A percentile compares a stretch with the other conserved stretches of the same genome.
phyloP scores from a whole-genome alignment of 768 basidiomycete genomes.

The Lepiota venenata region DNA sequence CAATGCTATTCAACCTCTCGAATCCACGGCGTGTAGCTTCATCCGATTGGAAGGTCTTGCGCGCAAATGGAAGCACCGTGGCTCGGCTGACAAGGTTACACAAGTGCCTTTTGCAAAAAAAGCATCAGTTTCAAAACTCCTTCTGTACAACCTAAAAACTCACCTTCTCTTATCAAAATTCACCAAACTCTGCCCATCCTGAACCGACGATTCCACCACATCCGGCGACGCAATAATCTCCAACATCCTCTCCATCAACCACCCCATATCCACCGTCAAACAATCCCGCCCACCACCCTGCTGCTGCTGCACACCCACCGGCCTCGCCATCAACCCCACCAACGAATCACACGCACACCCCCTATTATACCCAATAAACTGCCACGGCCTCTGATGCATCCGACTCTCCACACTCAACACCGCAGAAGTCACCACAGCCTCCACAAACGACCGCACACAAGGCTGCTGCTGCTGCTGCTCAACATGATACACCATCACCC shows the following conservation, averaged over 20 bases:
- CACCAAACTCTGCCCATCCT: constrained; percentile 57
- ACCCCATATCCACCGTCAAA: constrained; percentile 74
- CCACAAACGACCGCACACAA: constrained; percentile 76
- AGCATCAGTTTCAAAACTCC: neutral
- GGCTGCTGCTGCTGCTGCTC: no score
- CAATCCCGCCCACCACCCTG: no score
- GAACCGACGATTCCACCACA: constrained; percentile 50
- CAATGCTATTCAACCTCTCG: constrained; percentile 73
- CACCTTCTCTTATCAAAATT: constrained; percentile 85
- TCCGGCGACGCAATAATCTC: constrained; percentile 78
- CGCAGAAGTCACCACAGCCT: constrained; percentile 73
- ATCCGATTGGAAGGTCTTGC: constrained; percentile 43
- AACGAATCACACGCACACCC: constrained; percentile 63
- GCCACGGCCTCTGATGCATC: constrained; percentile 77
- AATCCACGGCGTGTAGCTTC: constrained; percentile 65
- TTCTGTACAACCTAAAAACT: no score
- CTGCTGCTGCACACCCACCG: no score
- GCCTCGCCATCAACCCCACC: constrained; percentile 49
- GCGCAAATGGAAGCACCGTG: constrained; percentile 38
- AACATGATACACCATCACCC: constrained; percentile 32
- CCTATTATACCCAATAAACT: constrained; percentile 60
- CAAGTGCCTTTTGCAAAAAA: constrained; percentile 52
- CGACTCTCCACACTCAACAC: constrained; percentile 77
- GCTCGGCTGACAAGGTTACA: constrained; percentile 60
- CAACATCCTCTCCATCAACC: constrained; percentile 78